Evolutionary conservation across 169 alveolate genomes (phyloP), one percentile per base, ranked within the genome.

Genomic region (Plasmodium yoelii): DNA sequence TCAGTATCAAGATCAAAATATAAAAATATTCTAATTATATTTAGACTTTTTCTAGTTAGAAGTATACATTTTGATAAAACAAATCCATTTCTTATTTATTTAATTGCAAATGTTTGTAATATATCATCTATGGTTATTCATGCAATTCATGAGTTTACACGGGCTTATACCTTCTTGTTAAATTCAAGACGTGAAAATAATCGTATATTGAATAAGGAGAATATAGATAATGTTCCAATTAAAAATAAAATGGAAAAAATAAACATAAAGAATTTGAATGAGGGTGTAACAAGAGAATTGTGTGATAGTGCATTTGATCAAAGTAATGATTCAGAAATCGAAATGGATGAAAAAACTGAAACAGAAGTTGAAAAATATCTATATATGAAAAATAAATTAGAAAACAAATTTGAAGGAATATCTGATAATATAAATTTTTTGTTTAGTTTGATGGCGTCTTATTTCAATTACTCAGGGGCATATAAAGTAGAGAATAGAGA

Each of bases 141-240:
- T 22, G 71, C 91, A 1, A 74, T 86, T 5, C 91, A 71, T 12
- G 87, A 86, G 56, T 70, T 46, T 64, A 86, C 91, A 1, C 49
- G 87, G 18, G 91, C 91, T 46, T 86, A 86, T 49, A 72, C 87
- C 5, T 71, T 86, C 71, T 22, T 86, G 12, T 39, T 86, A 10
- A 70, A 68, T n/a, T 39, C 44, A 1, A 86, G 59, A 47, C 46
- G 26, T 44, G 15, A 60, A 46, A 86, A 86, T 12, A 49, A 6
- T 51, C 39, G 34, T 59, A 18, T 15, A 34, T 49, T 68, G 73
- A 15, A 15, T 39, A 3, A 7, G 39, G 15, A 1, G 0, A 9
- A n/a, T 7, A 8, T 9, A 34, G 75, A 44, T 1, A 39, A 49
- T 12, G 18, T 4, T 49, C n/a, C 12, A n/a, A n/a, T 19, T 15